These are phyloP conservation scores for Myxozyma monticola DNA, from an alignment of 805 yeast species.

Conservation along the genomic window DNA sequence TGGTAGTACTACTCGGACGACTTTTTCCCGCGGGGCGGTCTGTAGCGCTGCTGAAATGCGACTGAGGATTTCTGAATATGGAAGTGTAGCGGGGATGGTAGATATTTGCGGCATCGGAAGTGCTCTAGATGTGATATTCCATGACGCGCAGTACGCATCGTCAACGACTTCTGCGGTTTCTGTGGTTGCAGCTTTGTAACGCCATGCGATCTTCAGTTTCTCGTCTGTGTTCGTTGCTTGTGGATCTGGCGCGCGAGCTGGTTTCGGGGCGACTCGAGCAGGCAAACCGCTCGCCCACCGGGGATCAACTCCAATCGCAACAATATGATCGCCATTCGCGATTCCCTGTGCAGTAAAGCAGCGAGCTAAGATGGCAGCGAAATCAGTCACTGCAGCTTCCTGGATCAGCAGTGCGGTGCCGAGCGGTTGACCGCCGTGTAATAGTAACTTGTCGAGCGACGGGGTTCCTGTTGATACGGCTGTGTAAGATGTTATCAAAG, in stretches of 20 bases:
- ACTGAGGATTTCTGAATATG: not conserved
- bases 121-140: slow-evolving; percentile 16
- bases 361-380: slow-evolving; percentile 66
- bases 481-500: slow-evolving; percentile 70
- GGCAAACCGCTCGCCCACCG: slow-evolving; percentile 72
- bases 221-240: not conserved
- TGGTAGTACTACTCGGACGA: slow-evolving; percentile 18
- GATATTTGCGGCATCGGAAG: not conserved
- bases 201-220: slow-evolving; percentile 26
- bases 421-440: slow-evolving; percentile 83
- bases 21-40: not conserved
- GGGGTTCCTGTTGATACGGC: slow-evolving; percentile 77
- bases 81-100: not conserved
- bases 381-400: slow-evolving; percentile 88
- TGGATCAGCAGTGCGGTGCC: slow-evolving; percentile 71
- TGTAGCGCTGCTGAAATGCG: not conserved
- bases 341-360: slow-evolving; percentile 77
- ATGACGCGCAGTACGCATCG: slow-evolving; percentile 12
- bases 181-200: slow-evolving; percentile 2
- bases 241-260: too few species aligned
- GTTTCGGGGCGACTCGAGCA: slow-evolving; percentile 40
- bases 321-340: slow-evolving; percentile 62
- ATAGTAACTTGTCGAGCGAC: slow-evolving; percentile 71
- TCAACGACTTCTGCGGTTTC: not conserved
- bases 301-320: slow-evolving; percentile 56